Evolutionary conservation across 352 stramenopile species (phyloP), one percentile per base, ranked within the genome.

Genomic region (Pythium vanterpoolii): DNA sequence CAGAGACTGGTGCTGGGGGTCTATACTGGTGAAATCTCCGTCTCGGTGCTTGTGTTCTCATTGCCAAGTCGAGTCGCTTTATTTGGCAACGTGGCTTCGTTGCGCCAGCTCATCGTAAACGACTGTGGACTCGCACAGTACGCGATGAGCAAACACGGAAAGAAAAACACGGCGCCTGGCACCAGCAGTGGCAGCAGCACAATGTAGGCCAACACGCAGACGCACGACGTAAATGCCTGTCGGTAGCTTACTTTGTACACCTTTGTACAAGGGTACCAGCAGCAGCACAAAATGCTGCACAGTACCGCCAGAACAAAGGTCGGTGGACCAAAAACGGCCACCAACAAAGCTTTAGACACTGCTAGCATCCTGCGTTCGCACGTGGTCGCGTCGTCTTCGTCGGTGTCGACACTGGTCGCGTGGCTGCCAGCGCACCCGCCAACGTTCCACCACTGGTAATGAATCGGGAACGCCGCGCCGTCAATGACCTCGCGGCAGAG

Each of bases 401-500:
- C 10, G 13, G 18, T 9, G 19, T 33, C 31, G 33, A n/a, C n/a
- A n/a, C 33, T 38, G 81, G 80, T 23, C 77, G 87, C 56, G 86
- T 86, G 74, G 52, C 63, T 2, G 74, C 82, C 3, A 4, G 38
- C 10, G 40, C 30, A 33, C 18, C 40, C 48, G 34, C 73, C 56
- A 57, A 55, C 28, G 26, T 50, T 38, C 33, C 33, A 38, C 33
- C 33, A 38, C 33, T 59, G 73, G 54, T 96, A 97, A 55, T 97
- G 90, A 26, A 86, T 73, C 1, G 90, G 89, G 40, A 96, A 96
- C 18, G 90, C 77, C 23, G 74, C 76, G 49, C 87, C 81, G 56
- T 97, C 90, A 26, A 97, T 84, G 40, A 90, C 48, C 54, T 79
- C 66, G n/a, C 78, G 62, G 33, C 90, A 97, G 30, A 96, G 82